These are phyloP conservation scores for Trichoderma sp. DNA, from an alignment of 2,329 filamentous ascomycete species.

Conservation along the genomic window DNA sequence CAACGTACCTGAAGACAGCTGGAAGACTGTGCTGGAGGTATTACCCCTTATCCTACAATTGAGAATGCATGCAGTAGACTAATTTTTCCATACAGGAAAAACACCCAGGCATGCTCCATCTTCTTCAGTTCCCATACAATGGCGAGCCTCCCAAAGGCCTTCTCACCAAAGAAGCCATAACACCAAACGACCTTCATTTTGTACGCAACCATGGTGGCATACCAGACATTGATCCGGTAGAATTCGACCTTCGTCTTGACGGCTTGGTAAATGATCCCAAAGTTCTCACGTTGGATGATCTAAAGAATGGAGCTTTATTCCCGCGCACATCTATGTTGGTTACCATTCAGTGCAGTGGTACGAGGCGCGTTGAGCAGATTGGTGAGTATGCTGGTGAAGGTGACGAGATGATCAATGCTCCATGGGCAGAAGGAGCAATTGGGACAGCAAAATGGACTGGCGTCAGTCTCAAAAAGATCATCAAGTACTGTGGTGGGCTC, in stretches of 20 bases:
- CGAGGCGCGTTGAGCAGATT: constrained; percentile 67
- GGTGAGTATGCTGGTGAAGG: constrained; percentile 63
- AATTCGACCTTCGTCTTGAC: constrained; percentile 54
- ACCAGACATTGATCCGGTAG: constrained; percentile 58
- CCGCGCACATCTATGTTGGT: constrained; percentile 57
- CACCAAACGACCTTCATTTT: constrained; percentile 58
- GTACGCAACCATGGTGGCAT: constrained; percentile 72
- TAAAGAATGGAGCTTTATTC: constrained; percentile 59
- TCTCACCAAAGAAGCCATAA: constrained; percentile 54
- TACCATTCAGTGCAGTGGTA: constrained; percentile 67
- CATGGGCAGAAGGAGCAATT: constrained; percentile 66
- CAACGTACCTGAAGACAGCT: constrained; percentile 55
- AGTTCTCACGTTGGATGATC: constrained; percentile 54
- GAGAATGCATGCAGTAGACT: not conserved
- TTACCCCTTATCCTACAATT: not conserved
- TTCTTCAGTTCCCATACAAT: constrained; percentile 63
- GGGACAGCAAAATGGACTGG: constrained; percentile 62
- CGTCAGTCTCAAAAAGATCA: constrained; percentile 64
- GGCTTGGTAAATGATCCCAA: constrained; percentile 60
- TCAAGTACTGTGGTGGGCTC: constrained; percentile 67
- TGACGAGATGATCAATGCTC: constrained; percentile 55
- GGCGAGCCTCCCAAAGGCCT: constrained; percentile 60
- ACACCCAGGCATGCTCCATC: constrained; percentile 57
- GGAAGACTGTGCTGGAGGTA: constrained; percentile 46
- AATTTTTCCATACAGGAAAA: constrained; percentile 44